These are phyloP conservation scores for Usnea hakonensis DNA, from an alignment of 495 filamentous ascomycete species.

Conservation along the genomic window DNA sequence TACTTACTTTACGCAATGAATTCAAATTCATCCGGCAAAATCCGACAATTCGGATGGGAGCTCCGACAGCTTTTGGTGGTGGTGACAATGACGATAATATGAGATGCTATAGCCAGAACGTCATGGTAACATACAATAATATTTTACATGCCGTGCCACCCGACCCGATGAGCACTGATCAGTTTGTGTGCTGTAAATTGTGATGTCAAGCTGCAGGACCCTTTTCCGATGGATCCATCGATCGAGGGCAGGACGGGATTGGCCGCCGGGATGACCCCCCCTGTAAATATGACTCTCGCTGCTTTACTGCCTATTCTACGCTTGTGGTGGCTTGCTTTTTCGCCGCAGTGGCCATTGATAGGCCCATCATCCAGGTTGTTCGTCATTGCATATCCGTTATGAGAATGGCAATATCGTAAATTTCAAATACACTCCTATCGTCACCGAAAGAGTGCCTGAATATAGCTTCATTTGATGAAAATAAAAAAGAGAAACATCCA, in stretches of 20 bases:
- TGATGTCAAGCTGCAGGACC: conserved; percentile 7
- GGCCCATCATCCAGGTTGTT: neutral
- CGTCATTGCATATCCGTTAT: neutral
- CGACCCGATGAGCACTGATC: too few relatives aligned
- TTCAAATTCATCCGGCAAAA: too few relatives aligned
- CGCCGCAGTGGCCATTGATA: neutral
- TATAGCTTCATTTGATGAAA: neutral
- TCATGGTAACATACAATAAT: too few relatives aligned
- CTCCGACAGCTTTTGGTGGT: too few relatives aligned
- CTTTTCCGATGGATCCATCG: neutral
- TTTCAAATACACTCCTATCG: neutral
- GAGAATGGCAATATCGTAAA: neutral
- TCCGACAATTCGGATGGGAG: too few relatives aligned
- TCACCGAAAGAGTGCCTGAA: neutral
- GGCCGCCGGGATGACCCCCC: conserved; percentile 6
- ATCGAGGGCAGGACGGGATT: conserved; percentile 3
- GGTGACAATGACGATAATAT: too few relatives aligned
- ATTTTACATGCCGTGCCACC: too few relatives aligned
- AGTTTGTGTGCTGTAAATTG: too few relatives aligned
- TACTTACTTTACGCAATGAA: too few relatives aligned
- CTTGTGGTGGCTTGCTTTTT: neutral
- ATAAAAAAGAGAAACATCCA: neutral
- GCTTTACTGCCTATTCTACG: neutral
- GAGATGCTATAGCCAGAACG: too few relatives aligned
- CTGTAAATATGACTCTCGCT: neutral